Percentiles rank a stretch among this genome's conserved stretches.
phyloP scores from a whole-genome alignment of 768 basidiomycete species.

The Sutorius australiensis region DNA sequence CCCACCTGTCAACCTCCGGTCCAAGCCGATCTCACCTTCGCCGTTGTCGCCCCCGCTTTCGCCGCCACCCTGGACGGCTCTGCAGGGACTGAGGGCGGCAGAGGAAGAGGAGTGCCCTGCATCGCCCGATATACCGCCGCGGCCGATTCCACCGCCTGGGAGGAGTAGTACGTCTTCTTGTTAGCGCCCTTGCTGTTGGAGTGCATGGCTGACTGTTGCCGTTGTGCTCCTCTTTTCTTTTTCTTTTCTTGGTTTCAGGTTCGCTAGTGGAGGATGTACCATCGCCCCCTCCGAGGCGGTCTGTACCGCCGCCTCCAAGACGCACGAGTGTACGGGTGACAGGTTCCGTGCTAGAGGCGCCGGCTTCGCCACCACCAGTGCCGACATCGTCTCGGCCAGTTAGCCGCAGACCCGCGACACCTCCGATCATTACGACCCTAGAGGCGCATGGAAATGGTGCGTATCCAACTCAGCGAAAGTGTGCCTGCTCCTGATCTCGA shows the following conservation, averaged over 20 bases:
- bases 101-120: slow-evolving; percentile 25
- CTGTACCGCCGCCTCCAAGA: slow-evolving; percentile 23
- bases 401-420: slow-evolving; percentile 14
- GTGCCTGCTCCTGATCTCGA: neutral
- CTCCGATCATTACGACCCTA: slow-evolving; percentile 25
- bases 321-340: slow-evolving; percentile 20
- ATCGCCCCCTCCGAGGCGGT: slow-evolving; percentile 12
- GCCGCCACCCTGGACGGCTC: slow-evolving; percentile 12
- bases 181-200: neutral
- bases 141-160: slow-evolving; percentile 29
- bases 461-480: neutral
- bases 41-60: slow-evolving; percentile 15
- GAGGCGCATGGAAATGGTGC: slow-evolving; percentile 11
- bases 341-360: slow-evolving; percentile 6
- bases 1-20: slow-evolving; percentile 29
- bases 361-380: slow-evolving; percentile 19
- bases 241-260: slow-evolving; percentile 4
- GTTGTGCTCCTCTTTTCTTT: neutral
- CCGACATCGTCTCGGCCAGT: slow-evolving; percentile 17
- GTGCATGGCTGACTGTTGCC: slow-evolving; percentile 2
- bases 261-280: slow-evolving; percentile 10
- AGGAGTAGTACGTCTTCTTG: slow-evolving; percentile 24
- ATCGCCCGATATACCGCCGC: slow-evolving; percentile 29
- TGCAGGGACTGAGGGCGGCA: slow-evolving; percentile 9
- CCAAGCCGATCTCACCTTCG: slow-evolving; percentile 17